These are phyloP conservation scores for Suillus alpinus DNA, from an alignment of 768 basidiomycete species.

Conservation along the genomic window DNA sequence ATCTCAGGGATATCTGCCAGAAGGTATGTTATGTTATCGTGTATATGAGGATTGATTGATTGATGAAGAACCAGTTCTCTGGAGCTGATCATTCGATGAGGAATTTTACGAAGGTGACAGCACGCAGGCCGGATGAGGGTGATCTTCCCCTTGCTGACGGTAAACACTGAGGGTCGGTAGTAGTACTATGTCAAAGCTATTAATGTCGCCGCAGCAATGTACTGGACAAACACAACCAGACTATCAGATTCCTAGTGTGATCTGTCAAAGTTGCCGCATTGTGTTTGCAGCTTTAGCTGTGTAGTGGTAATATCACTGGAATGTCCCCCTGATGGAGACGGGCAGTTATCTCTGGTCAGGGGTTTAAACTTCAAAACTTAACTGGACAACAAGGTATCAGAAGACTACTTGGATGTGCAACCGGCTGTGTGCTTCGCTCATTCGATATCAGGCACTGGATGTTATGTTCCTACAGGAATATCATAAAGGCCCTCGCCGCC, in stretches of 20 bases:
- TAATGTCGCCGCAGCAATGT: background rate
- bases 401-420: background rate
- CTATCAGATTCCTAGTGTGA: background rate
- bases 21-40: constrained; percentile 47
- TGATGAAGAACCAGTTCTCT: constrained; percentile 43
- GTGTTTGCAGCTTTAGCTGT: background rate
- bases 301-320: background rate
- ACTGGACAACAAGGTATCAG: background rate
- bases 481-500: background rate
- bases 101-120: constrained; percentile 63
- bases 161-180: background rate
- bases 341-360: background rate
- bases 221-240: background rate
- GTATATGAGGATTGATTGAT: background rate
- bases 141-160: background rate
- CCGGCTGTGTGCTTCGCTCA: background rate
- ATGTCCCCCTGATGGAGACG: background rate
- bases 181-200: background rate
- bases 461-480: background rate
- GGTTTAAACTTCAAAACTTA: background rate
- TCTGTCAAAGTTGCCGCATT: background rate
- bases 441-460: background rate
- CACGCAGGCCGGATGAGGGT: constrained; percentile 55
- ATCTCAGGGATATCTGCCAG: constrained; percentile 69
- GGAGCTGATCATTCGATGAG: constrained; percentile 72